Conservation (phyloP, 1,284 basidiomycete genomes). For the Schizophyllum amplum region DNA sequence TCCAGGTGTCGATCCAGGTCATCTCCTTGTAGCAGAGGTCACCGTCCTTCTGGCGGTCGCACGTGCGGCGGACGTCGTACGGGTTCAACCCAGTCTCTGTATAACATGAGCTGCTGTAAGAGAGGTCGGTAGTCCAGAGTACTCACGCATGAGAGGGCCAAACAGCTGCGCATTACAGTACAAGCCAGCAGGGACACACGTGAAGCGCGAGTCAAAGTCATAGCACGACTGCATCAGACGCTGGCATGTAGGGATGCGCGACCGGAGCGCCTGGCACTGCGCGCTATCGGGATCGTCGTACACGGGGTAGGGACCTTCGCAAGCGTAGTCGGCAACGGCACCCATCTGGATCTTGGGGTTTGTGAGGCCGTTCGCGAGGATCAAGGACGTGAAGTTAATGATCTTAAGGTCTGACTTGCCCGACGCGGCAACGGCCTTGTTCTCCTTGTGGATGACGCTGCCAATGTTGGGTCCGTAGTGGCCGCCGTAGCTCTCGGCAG, state of each 20-base stretch:
- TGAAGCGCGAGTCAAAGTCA: slow-evolving; percentile 42
- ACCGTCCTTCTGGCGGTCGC: slow-evolving; percentile 68
- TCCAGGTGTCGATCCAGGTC: slow-evolving; percentile 72
- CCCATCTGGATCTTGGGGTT: slow-evolving; percentile 72
- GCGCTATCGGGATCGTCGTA: slow-evolving; percentile 64
- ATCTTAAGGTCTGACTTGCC: slow-evolving; percentile 36
- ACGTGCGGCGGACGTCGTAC: slow-evolving; percentile 80
- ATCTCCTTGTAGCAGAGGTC: slow-evolving; percentile 72
- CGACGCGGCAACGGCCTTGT: slow-evolving; percentile 41
- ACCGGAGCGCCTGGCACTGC: slow-evolving; percentile 53
- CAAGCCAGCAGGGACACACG: slow-evolving; percentile 52
- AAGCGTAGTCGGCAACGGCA: slow-evolving; percentile 75
- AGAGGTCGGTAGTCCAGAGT: too few species aligned
- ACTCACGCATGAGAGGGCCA: slow-evolving; percentile 46
- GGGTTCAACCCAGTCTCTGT: slow-evolving; percentile 61
- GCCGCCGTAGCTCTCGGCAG: slow-evolving; percentile 34
- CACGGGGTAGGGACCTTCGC: slow-evolving; percentile 68
- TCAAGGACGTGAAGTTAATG: slow-evolving; percentile 72
- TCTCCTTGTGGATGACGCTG: slow-evolving; percentile 67
- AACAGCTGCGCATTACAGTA: slow-evolving; percentile 59
- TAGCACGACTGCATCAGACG: slow-evolving; percentile 62
- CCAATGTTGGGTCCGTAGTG: slow-evolving; percentile 77
- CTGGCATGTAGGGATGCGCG: slow-evolving; percentile 67
- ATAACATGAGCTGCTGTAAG: background rate
- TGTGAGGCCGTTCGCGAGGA: slow-evolving; percentile 79